Evolutionary conservation across 2,329 filamentous ascomycete species (phyloP).

Genomic region (Pseudogymnoascus sp.): DNA sequence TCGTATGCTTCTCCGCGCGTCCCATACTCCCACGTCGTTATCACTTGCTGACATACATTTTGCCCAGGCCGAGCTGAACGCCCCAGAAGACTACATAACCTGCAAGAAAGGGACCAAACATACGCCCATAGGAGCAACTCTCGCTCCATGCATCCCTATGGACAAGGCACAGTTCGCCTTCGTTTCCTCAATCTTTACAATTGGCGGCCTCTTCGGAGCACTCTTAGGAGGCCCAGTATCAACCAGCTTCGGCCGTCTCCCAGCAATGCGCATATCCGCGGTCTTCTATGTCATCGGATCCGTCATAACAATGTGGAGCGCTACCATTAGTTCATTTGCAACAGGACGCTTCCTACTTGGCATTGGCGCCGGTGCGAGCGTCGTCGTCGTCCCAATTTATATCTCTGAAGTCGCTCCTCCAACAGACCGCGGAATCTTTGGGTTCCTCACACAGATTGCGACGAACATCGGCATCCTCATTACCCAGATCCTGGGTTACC

Average conservation of each 20-base stretch:
- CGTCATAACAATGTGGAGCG: slow-evolving; percentile 62
- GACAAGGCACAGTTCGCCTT: slow-evolving; percentile 70
- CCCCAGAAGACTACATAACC: slow-evolving; percentile 86
- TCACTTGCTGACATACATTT: not conserved
- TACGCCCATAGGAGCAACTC: slow-evolving; percentile 16
- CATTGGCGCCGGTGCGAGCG: slow-evolving; percentile 75
- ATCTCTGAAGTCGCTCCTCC: slow-evolving; percentile 84
- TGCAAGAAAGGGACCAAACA: slow-evolving; percentile 58
- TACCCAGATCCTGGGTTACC: slow-evolving; percentile 78
- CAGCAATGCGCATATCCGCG: slow-evolving; percentile 69
- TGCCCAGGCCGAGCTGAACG: slow-evolving; percentile 79
- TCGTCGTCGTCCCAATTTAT: slow-evolving; percentile 90
- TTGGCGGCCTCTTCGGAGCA: slow-evolving; percentile 80
- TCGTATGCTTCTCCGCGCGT: slow-evolving; percentile 46
- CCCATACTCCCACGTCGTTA: slow-evolving; percentile 5
- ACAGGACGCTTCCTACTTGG: slow-evolving; percentile 73
- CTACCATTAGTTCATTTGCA: slow-evolving; percentile 57
- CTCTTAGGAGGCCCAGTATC: slow-evolving; percentile 72
- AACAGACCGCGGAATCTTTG: slow-evolving; percentile 67
- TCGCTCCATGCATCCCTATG: slow-evolving; percentile 75
- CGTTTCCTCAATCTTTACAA: slow-evolving; percentile 81
- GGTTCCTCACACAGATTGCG: slow-evolving; percentile 80
- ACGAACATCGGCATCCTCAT: slow-evolving; percentile 85
- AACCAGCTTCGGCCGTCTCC: slow-evolving; percentile 64
- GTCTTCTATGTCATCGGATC: slow-evolving; percentile 70